Percentiles rank a stretch among this genome's conserved stretches.
phyloP scores from a whole-genome alignment of 441 rosid species.

The Croton laevigatus region DNA sequence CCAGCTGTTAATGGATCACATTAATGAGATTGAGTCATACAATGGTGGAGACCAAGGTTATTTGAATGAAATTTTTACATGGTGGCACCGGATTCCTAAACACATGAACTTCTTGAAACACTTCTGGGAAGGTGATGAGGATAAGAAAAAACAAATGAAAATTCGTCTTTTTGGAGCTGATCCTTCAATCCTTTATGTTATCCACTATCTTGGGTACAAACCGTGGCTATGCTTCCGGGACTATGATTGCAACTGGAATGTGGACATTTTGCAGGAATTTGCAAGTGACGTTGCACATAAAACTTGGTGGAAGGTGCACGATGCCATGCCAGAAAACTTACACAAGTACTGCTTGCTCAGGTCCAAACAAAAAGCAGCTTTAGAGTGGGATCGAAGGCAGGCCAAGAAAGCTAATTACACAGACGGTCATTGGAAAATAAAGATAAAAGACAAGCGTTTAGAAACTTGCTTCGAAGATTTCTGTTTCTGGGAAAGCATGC shows the following conservation, averaged over 20 bases:
- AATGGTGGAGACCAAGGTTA: conserved; percentile 95
- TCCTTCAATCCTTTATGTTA: conserved; percentile 75
- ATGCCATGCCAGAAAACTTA: conserved; percentile 71
- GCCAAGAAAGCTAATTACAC: conserved; percentile 70
- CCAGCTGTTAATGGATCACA: conserved; percentile 74
- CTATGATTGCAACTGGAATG: conserved; percentile 95
- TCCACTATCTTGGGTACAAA: conserved; percentile 77
- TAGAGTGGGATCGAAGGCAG: conserved; percentile 84
- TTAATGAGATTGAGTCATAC: conserved; percentile 74
- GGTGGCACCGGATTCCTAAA: conserved; percentile 95
- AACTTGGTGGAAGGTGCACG: conserved; percentile 89
- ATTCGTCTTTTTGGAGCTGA: conserved; percentile 61
- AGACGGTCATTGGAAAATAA: conserved; percentile 82
- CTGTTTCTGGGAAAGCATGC: conserved; percentile 85
- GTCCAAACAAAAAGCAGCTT: conserved; percentile 77
- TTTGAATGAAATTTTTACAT: conserved; percentile 78
- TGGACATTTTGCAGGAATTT: conserved; percentile 64
- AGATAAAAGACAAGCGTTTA: conserved; percentile 62
- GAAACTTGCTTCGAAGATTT: conserved; percentile 63
- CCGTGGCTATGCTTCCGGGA: conserved; percentile 92
- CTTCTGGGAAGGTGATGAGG: conserved; percentile 82
- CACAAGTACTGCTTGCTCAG: conserved; percentile 70
- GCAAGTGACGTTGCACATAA: conserved; percentile 75
- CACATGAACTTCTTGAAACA: conserved; percentile 93
- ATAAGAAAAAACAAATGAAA: conserved; percentile 64